Conservation (phyloP, 116 monocot genomes). For the Zostera marina region DNA sequence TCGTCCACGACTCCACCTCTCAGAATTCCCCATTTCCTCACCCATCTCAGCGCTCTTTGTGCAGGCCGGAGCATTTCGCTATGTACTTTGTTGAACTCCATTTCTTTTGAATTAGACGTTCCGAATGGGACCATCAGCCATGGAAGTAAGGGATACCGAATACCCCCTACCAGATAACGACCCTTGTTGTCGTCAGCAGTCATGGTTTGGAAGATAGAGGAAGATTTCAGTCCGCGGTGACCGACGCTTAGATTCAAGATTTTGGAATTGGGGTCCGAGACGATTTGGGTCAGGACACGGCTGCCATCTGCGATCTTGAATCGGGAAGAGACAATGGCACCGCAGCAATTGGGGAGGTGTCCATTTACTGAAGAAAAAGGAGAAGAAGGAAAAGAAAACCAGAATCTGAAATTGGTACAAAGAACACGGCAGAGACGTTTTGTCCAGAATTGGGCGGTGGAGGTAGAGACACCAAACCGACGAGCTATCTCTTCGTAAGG, state of each 20-base stretch:
- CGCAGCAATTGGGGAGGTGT: constrained; percentile 37
- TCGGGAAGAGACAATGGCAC: constrained; percentile 28
- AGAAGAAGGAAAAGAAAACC: constrained; percentile 36
- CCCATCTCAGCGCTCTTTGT: constrained; percentile 22
- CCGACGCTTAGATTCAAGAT: constrained; percentile 36
- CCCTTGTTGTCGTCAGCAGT: neutral
- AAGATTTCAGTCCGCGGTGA: constrained; percentile 14
- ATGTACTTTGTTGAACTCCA: constrained; percentile 38
- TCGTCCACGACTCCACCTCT: constrained; percentile 27
- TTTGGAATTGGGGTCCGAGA: constrained; percentile 25
- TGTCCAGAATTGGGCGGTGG: constrained; percentile 35
- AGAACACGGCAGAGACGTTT: constrained; percentile 48
- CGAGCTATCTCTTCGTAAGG: constrained; percentile 32
- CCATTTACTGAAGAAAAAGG: constrained; percentile 10
- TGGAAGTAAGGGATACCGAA: constrained; percentile 26
- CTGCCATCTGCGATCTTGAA: constrained; percentile 12
- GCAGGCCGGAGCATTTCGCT: constrained; percentile 20
- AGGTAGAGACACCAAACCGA: constrained; percentile 32
- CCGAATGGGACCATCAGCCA: constrained; percentile 70
- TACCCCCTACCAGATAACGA: constrained; percentile 32
- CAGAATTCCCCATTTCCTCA: constrained; percentile 56
- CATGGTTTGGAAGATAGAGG: constrained; percentile 32
- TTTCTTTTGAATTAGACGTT: constrained; percentile 16
- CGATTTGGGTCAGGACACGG: constrained; percentile 25
- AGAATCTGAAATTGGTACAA: constrained; percentile 72